Conservation (phyloP, 2,329 filamentous ascomycete species). For the Lachnellula arida region DNA sequence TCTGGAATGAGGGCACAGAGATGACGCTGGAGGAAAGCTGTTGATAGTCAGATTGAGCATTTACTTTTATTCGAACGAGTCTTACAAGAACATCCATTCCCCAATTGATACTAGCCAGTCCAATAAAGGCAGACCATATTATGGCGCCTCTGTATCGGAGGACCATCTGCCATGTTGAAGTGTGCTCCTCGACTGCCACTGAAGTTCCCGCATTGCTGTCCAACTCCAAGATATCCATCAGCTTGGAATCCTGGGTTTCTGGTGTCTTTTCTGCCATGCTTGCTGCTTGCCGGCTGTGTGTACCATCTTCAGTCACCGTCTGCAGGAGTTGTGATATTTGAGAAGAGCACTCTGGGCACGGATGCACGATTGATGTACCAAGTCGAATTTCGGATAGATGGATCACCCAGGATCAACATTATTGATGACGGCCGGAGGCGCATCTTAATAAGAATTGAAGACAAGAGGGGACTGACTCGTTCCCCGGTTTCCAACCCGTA, state of each 20-base stretch:
- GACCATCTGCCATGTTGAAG: slow-evolving; percentile 14
- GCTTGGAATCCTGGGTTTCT: background rate
- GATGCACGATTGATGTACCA: too few species aligned
- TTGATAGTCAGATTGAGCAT: background rate
- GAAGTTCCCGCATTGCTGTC: slow-evolving; percentile 5
- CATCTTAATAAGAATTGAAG: too few species aligned
- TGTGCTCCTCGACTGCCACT: slow-evolving; percentile 1
- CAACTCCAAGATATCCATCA: background rate
- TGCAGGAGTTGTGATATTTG: too few species aligned
- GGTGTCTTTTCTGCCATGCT: background rate
- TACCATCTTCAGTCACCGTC: background rate
- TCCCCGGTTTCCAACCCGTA: background rate
- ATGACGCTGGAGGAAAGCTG: slow-evolving; percentile 41
- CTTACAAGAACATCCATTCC: slow-evolving; percentile 18
- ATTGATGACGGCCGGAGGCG: too few species aligned
- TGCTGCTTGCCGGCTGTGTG: background rate
- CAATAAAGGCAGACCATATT: slow-evolving; percentile 16
- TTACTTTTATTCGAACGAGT: background rate
- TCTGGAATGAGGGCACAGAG: slow-evolving; percentile 36
- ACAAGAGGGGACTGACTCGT: background rate
- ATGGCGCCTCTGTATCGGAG: slow-evolving; percentile 13
- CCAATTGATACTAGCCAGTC: slow-evolving; percentile 16
- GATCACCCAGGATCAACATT: too few species aligned
- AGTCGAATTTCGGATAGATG: too few species aligned
- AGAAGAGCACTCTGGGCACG: too few species aligned